A percentile compares a stretch with the other conserved stretches of the same genome.
Evolutionary conservation across 108 stramenopile species (phyloP).

Genomic region (Fragilaria radians): DNA sequence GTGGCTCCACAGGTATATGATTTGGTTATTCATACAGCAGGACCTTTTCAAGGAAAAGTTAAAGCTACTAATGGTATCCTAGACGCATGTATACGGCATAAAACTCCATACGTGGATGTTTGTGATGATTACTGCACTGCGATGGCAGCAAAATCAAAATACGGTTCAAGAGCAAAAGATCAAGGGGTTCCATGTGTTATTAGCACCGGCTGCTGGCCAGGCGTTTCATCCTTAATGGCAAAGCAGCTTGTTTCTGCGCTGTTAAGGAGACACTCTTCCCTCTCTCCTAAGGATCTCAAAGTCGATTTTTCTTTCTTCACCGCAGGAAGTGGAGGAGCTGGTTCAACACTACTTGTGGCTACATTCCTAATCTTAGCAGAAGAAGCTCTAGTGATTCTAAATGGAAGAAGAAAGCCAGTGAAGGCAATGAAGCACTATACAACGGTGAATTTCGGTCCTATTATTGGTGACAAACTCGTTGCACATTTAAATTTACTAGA

Average conservation of each 20-base stretch:
- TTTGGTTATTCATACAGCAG: conserved; percentile 75
- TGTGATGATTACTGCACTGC: conserved; percentile 81
- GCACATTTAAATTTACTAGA: conserved; percentile 69
- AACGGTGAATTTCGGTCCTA: conserved; percentile 28
- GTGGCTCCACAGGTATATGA: conserved; percentile 10
- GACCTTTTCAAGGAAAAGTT: conserved; percentile 74
- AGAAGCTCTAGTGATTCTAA: conserved; percentile 44
- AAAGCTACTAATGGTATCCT: conserved; percentile 39
- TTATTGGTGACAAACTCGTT: conserved; percentile 47
- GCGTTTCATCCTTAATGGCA: conserved; percentile 41
- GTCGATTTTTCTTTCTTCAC: conserved; percentile 61
- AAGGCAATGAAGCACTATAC: conserved; percentile 32
- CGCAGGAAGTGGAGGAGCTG: conserved; percentile 78
- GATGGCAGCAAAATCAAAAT: conserved; percentile 39
- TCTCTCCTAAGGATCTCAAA: neutral
- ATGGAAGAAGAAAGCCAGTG: conserved; percentile 33
- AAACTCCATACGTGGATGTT: conserved; percentile 74
- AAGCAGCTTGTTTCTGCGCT: conserved; percentile 16
- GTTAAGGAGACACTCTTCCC: conserved; percentile 11
- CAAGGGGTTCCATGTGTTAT: conserved; percentile 2
- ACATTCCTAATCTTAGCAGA: conserved; percentile 78
- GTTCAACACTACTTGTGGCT: conserved; percentile 71
- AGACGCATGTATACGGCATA: conserved; percentile 28
- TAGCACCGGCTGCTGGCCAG: conserved; percentile 41
- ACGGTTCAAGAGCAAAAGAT: conserved; percentile 35